Conservation (phyloP, 257 asterid species). For the Fraxinus cuspidata region DNA sequence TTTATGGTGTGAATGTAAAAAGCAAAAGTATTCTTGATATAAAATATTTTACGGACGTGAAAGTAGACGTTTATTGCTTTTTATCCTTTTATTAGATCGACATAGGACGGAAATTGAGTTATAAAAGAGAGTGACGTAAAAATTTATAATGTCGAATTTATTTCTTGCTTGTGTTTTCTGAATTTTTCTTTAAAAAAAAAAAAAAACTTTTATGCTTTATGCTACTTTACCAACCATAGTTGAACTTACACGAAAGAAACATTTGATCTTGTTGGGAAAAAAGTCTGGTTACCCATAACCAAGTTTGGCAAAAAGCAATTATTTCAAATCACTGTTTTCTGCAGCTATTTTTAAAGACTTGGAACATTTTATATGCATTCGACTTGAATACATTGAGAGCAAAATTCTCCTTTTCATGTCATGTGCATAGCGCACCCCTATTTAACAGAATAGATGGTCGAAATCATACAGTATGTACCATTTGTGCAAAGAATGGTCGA, state of each 20-base stretch:
- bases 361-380: neutral
- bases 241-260: neutral
- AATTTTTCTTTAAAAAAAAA: neutral
- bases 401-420: no score
- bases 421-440: no score
- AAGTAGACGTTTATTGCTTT: neutral
- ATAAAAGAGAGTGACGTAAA: neutral
- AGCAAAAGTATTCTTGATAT: neutral
- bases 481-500: no score
- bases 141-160: neutral
- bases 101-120: neutral
- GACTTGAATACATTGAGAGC: neutral
- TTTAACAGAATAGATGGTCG: no score
- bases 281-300: neutral
- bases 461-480: no score
- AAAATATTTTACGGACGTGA: neutral
- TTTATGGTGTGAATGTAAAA: neutral
- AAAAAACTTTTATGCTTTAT: neutral
- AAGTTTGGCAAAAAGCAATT: constrained; percentile 17
- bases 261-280: neutral
- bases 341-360: neutral
- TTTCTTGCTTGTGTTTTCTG: neutral
- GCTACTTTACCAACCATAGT: neutral
- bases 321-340: neutral
- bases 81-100: neutral